Evolutionary conservation across 2,329 filamentous ascomycete species (phyloP).

Genomic region (Aspergillus sp.): DNA sequence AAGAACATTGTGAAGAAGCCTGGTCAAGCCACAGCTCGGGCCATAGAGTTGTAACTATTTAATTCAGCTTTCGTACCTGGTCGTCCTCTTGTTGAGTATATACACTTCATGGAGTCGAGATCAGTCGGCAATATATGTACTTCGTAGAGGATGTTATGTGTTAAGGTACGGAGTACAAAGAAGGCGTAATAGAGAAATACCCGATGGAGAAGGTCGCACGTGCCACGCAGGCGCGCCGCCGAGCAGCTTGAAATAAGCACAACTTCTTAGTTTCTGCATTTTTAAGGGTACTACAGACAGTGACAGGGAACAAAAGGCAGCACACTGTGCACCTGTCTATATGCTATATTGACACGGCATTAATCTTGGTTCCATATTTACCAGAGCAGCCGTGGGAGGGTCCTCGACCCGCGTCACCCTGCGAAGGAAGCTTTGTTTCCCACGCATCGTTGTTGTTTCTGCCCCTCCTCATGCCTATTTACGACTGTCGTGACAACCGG

Average conservation of each 20-base stretch:
- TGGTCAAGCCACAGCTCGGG: no score
- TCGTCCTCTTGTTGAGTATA: no score
- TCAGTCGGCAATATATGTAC: no score
- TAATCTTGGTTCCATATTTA: background rate
- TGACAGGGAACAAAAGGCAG: background rate
- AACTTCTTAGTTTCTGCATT: background rate
- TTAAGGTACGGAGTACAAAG: background rate
- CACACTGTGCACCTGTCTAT: no score
- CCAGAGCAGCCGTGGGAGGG: background rate
- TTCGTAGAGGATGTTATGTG: no score
- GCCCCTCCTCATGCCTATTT: slow-evolving; percentile 1
- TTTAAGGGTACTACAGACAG: background rate
- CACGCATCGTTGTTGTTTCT: background rate
- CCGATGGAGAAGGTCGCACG: background rate
- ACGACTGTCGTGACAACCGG: background rate
- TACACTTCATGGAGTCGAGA: no score
- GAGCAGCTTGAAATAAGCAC: background rate
- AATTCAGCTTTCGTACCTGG: no score
- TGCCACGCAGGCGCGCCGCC: background rate
- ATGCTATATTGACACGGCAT: no score
- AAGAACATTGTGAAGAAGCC: no score
- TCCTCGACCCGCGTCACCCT: background rate
- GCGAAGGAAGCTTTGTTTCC: background rate
- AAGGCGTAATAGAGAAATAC: background rate
- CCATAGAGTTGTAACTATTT: no score